These are phyloP conservation scores for Monosporozyma unispora DNA, from an alignment of 805 yeast genomes.

Conservation along the genomic window DNA sequence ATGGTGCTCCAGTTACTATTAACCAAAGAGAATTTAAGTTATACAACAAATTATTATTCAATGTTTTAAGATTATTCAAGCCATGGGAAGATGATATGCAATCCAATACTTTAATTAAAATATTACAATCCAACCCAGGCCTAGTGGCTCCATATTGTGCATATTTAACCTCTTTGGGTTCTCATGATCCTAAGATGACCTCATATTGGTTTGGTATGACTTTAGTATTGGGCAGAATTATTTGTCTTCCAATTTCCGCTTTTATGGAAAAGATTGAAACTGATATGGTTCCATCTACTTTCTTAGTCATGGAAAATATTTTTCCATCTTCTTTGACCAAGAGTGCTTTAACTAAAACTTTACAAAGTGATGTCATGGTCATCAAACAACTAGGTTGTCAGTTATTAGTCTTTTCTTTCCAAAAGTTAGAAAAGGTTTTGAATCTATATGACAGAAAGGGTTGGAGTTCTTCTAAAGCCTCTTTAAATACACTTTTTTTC, in stretches of 20 bases:
- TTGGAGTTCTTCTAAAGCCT: slow-evolving; percentile 33
- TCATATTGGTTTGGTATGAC: slow-evolving; percentile 80
- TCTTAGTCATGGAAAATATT: slow-evolving; percentile 43
- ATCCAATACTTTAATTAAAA: slow-evolving; percentile 41
- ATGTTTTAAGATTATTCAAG: slow-evolving; percentile 53
- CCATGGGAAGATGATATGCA: slow-evolving; percentile 76
- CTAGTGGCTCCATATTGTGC: slow-evolving; percentile 62
- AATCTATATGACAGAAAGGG: slow-evolving; percentile 31
- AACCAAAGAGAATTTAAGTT: slow-evolving; percentile 48
- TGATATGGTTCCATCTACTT: slow-evolving; percentile 29
- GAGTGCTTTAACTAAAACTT: slow-evolving; percentile 46
- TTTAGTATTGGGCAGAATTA: slow-evolving; percentile 47
- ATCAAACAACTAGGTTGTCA: slow-evolving; percentile 59
- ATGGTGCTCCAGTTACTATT: slow-evolving; percentile 33
- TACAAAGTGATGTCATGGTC: slow-evolving; percentile 42
- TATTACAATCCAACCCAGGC: slow-evolving; percentile 54
- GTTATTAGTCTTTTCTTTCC: slow-evolving; percentile 43
- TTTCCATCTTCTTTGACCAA: slow-evolving; percentile 59
- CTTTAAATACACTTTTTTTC: slow-evolving; percentile 30
- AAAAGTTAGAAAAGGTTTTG: slow-evolving; percentile 41
- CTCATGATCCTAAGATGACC: slow-evolving; percentile 69
- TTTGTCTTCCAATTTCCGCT: slow-evolving; percentile 48
- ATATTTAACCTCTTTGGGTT: slow-evolving; percentile 52
- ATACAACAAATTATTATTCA: slow-evolving; percentile 59
- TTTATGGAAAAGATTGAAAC: slow-evolving; percentile 24